Percentiles rank a stretch among this genome's conserved stretches.
These are phyloP conservation scores for Tuber magnatum DNA, from an alignment of 495 filamentous ascomycete genomes.

Conservation along the genomic window DNA sequence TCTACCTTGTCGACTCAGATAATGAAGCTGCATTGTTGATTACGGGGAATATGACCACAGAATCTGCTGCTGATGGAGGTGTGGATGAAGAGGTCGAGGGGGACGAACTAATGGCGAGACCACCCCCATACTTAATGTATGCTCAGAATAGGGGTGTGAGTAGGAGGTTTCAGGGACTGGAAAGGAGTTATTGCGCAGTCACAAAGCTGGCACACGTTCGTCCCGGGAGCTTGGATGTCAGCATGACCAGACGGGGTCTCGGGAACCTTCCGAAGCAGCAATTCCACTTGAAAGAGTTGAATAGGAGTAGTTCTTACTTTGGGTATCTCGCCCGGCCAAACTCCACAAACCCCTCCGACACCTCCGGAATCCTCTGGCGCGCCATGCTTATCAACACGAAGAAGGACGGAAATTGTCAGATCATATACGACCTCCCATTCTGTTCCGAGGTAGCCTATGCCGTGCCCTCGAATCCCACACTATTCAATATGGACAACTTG, in stretches of 20 bases:
- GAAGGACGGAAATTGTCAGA: conserved; percentile 63
- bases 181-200: conserved; percentile 68
- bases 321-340: conserved; percentile 61
- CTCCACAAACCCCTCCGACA: conserved; percentile 47
- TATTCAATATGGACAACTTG: conserved; percentile 49
- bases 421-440: conserved; percentile 75
- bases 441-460: conserved; percentile 84
- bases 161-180: conserved; percentile 54
- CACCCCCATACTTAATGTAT: conserved; percentile 68
- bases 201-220: conserved; percentile 54
- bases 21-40: conserved; percentile 65
- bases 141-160: conserved; percentile 52
- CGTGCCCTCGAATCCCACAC: conserved; percentile 69
- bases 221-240: conserved; percentile 48
- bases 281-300: conserved; percentile 71
- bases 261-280: conserved; percentile 67
- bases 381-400: conserved; percentile 67
- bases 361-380: conserved; percentile 60
- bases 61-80: conserved; percentile 38
- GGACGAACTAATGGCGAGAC: conserved; percentile 34
- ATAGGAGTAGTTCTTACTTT: conserved; percentile 59
- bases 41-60: conserved; percentile 59
- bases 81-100: conserved; percentile 26
- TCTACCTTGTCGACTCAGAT: conserved; percentile 76
- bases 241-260: conserved; percentile 60